Evolutionary conservation across 768 basidiomycete species (phyloP).

Genomic region (Pleurotus citrinopileatus): DNA sequence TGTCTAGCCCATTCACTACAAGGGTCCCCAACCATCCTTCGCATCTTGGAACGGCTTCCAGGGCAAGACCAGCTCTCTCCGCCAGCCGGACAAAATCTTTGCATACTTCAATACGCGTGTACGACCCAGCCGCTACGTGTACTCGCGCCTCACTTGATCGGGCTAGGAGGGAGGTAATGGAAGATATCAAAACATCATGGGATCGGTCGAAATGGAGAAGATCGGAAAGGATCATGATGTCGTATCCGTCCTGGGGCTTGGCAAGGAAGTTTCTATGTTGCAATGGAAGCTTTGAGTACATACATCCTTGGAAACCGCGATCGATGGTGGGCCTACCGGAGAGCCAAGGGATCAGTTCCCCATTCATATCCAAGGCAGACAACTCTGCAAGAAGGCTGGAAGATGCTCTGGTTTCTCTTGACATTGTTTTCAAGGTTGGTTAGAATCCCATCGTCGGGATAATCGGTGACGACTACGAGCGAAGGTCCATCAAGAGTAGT

Average conservation of each 20-base stretch:
- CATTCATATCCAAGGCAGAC: conserved; percentile 57
- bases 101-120: conserved; percentile 53
- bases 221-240: conserved; percentile 67
- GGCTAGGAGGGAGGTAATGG: conserved; percentile 47
- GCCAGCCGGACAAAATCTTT: conserved; percentile 46
- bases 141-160: conserved; percentile 36
- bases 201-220: conserved; percentile 66
- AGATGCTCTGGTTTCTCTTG: conserved; percentile 38
- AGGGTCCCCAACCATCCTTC: conserved; percentile 46
- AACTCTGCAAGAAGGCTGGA: conserved; percentile 39
- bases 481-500: conserved; percentile 42
- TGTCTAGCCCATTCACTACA: conserved; percentile 44
- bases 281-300: not conserved
- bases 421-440: conserved; percentile 56
- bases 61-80: conserved; percentile 35
- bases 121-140: conserved; percentile 65
- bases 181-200: conserved; percentile 53
- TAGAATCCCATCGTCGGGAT: conserved; percentile 62
- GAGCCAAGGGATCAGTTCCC: conserved; percentile 35
- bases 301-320: not conserved
- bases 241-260: conserved; percentile 36
- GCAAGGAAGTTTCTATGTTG: conserved; percentile 20
- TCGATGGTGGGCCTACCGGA: not conserved
- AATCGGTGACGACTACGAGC: conserved; percentile 63
- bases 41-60: conserved; percentile 39